Evolutionary conservation across 2,329 filamentous ascomycete species (phyloP).

Genomic region (Cytospora chrysosperma): DNA sequence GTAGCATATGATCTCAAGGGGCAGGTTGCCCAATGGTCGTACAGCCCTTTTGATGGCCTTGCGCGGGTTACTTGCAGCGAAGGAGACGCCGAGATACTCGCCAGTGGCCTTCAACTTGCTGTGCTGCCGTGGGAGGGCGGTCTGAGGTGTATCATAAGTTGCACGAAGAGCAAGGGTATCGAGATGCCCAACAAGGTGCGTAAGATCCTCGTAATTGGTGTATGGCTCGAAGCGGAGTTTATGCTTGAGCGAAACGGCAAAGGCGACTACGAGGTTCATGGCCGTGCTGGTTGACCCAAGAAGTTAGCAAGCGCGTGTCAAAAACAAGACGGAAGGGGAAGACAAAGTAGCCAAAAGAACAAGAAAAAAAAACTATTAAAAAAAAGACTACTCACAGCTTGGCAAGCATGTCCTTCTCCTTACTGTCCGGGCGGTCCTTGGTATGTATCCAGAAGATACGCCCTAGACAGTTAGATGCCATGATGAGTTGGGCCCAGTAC

Average conservation of each 20-base stretch:
- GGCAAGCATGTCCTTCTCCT: conserved; percentile 62
- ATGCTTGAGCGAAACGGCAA: conserved; percentile 68
- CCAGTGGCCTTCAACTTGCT: conserved; percentile 53
- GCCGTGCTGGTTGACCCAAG: conserved; percentile 42
- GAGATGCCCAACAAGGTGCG: conserved; percentile 60
- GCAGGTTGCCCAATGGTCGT: conserved; percentile 68
- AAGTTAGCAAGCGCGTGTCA: conserved; percentile 5
- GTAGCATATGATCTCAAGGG: conserved; percentile 68
- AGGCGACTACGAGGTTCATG: conserved; percentile 69
- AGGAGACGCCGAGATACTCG: conserved; percentile 65
- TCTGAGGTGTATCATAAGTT: conserved; percentile 38
- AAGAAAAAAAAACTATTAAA: too few species aligned
- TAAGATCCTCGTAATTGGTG: conserved; percentile 66
- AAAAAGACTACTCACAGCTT: conserved; percentile 59
- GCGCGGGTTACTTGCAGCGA: conserved; percentile 67
- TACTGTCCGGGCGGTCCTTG: conserved; percentile 56
- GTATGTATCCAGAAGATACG: conserved; percentile 83
- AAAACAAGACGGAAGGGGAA: neutral
- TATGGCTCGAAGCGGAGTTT: conserved; percentile 73
- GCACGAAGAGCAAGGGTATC: conserved; percentile 61
- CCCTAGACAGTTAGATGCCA: conserved; percentile 65
- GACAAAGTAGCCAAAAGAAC: neutral
- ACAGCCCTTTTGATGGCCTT: conserved; percentile 66
- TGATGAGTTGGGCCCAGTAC: conserved; percentile 57
- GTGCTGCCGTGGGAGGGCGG: conserved; percentile 33